Evolutionary conservation across 2,329 filamentous ascomycete species (phyloP).

Genomic region (Pseudogymnoascus sp.): DNA sequence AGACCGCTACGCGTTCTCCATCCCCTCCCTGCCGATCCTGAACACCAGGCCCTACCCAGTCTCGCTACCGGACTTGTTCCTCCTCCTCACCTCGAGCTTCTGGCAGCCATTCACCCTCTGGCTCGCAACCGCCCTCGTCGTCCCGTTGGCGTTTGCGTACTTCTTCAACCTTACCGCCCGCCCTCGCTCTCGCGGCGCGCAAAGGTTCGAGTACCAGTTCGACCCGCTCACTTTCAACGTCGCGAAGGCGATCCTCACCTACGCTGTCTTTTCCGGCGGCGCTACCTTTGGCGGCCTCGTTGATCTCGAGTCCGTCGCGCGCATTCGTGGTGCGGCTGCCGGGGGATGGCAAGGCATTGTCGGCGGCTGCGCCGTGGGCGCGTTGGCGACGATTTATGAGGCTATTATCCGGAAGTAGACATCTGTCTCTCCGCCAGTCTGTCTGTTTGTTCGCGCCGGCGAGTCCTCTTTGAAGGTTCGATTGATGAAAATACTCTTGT

Average conservation of each 20-base stretch:
- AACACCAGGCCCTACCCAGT: slow-evolving; percentile 52
- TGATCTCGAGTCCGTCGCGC: slow-evolving; percentile 47
- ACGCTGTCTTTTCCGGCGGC: slow-evolving; percentile 67
- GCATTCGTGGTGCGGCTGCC: slow-evolving; percentile 58
- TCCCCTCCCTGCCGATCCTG: slow-evolving; percentile 52
- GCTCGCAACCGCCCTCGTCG: slow-evolving; percentile 59
- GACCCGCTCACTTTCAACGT: slow-evolving; percentile 90
- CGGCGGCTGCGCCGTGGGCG: slow-evolving; percentile 59
- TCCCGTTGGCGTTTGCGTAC: slow-evolving; percentile 69
- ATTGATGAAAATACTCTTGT: slow-evolving; percentile 2
- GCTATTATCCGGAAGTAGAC: slow-evolving; percentile 61
- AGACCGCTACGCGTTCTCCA: slow-evolving; percentile 62
- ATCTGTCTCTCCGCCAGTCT: not conserved
- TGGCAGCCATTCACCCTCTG: slow-evolving; percentile 77
- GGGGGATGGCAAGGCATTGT: slow-evolving; percentile 64
- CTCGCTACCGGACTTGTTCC: slow-evolving; percentile 70
- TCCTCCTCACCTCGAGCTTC: slow-evolving; percentile 66
- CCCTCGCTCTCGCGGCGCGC: slow-evolving; percentile 34
- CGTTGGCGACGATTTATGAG: slow-evolving; percentile 65
- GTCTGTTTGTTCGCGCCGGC: not conserved
- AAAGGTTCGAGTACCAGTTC: slow-evolving; percentile 49
- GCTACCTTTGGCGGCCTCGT: slow-evolving; percentile 55
- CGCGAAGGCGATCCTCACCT: slow-evolving; percentile 72
- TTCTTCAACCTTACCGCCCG: slow-evolving; percentile 72
- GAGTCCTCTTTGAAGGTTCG: not conserved